Evolutionary conservation across 2,329 filamentous ascomycete species (phyloP), one percentile per base, ranked within the genome.

Genomic region (Lecanicillium sp.): DNA sequence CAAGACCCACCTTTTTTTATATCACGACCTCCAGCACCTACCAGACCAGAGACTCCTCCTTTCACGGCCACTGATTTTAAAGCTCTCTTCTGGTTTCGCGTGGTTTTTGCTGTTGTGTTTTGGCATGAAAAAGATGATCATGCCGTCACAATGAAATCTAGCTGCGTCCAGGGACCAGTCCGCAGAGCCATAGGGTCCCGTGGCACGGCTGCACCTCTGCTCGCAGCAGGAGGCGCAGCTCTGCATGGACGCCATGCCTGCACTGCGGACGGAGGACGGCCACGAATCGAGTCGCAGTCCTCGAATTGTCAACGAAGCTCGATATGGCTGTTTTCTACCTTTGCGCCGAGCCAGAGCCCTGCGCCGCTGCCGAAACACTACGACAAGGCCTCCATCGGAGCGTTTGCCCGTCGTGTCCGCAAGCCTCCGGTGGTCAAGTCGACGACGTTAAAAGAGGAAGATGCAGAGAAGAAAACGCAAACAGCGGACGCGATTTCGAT

Each of bases 291-390:
- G 26, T 46, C 19, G 48, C 26, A 11, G 35, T 35, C n/a, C 46
- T 12, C 5, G 1, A 12, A 17, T 8, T 71, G 68, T 43, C 38
- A 61, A 0, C 58, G 55, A 41, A 69, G 62, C 41, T 62, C 66
- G 10, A 37, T 57, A 50, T 72, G 69, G 69, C 62, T 72, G 30
- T 58, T 63, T 29, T 70, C 67, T 43, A 72, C 69, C 11, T 72
- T 72, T 55, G 47, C 60, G 39, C 59, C 63, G 15, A 45, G 55
- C 15, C 48, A 36, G 3, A 23, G 8, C 21, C 23, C 29, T 8
- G 7, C 15, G 30, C 21, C 37, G 9, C 36, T 48, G 10, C 46
- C 55, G 51, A 62, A 29, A 47, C 52, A 36, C 9, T 7, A 35
- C 21, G 45, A 48, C 15, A 48, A 35, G 24, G 19, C 29, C 12